phyloP scores from a whole-genome alignment of 164 flowering plant species.

The Berberis thunbergii region DNA sequence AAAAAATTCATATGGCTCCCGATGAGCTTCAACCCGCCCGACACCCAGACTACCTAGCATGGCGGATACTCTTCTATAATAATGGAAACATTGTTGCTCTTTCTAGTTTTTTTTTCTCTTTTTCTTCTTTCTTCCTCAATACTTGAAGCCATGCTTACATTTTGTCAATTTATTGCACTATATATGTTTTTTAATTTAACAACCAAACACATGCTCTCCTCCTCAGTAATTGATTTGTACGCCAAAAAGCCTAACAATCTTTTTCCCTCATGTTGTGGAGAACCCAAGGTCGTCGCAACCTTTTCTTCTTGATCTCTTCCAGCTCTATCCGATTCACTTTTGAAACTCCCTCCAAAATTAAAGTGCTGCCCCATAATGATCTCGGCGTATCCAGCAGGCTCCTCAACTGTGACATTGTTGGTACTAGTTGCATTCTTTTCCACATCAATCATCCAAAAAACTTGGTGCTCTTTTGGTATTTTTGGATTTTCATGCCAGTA shows the following conservation, averaged over 20 bases:
- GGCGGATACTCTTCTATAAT: too few relatives aligned
- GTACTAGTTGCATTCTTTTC: constrained; percentile 3
- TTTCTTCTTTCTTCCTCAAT: too few relatives aligned
- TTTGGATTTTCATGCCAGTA: constrained; percentile 22
- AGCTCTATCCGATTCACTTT: not conserved
- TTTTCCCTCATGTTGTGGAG: constrained; percentile 4
- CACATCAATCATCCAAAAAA: constrained; percentile 24
- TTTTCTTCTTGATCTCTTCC: constrained; percentile 8
- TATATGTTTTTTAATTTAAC: not conserved
- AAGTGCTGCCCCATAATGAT: constrained; percentile 11
- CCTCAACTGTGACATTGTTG: constrained; percentile 3
- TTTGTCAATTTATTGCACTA: too few relatives aligned
- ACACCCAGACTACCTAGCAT: too few relatives aligned
- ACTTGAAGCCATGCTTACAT: too few relatives aligned
- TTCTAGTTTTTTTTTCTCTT: too few relatives aligned
- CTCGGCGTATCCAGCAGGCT: not conserved
- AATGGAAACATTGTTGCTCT: too few relatives aligned
- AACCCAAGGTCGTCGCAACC: not conserved
- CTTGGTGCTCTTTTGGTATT: not conserved
- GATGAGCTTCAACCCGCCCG: too few relatives aligned
- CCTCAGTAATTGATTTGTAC: constrained; percentile 19
- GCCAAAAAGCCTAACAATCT: constrained; percentile 29
- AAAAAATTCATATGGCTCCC: too few relatives aligned
- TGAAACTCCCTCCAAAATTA: constrained; percentile 7
- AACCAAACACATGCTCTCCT: not conserved